Evolutionary conservation across 2,329 filamentous ascomycete species (phyloP).

Genomic region (Ophiostoma quercus): DNA sequence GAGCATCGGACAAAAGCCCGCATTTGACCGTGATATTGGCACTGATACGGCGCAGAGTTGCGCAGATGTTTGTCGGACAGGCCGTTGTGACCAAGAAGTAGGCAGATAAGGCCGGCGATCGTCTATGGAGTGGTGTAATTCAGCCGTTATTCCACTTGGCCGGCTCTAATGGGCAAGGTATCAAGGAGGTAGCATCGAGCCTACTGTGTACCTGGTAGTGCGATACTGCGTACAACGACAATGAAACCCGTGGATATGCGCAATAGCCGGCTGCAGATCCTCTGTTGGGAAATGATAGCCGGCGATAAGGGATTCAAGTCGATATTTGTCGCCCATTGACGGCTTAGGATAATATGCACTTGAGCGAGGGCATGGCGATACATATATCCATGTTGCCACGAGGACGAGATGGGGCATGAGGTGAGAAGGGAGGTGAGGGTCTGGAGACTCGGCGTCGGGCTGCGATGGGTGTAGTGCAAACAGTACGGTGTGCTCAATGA

Average conservation of each 20-base stretch:
- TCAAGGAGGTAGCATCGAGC: background rate
- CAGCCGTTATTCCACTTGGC: background rate
- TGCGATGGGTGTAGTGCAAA: too few species aligned
- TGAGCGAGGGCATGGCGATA: background rate
- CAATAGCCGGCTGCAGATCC: background rate
- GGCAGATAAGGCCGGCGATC: background rate
- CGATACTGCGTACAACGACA: too few species aligned
- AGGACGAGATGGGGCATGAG: background rate
- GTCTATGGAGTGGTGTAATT: background rate
- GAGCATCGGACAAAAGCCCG: slow-evolving; percentile 4
- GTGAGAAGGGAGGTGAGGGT: background rate
- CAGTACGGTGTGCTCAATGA: too few species aligned
- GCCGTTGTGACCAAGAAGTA: background rate
- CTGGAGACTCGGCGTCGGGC: background rate
- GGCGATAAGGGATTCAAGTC: background rate
- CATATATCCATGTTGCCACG: background rate
- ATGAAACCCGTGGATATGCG: background rate
- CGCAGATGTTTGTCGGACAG: background rate
- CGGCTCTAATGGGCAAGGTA: background rate
- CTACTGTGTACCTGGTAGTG: background rate
- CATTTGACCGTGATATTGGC: background rate
- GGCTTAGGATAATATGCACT: background rate
- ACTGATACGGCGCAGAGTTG: background rate
- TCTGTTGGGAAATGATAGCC: background rate
- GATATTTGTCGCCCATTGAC: background rate